Evolutionary conservation across 2,329 filamentous ascomycete species (phyloP).

Genomic region (Aspergillus sp.): DNA sequence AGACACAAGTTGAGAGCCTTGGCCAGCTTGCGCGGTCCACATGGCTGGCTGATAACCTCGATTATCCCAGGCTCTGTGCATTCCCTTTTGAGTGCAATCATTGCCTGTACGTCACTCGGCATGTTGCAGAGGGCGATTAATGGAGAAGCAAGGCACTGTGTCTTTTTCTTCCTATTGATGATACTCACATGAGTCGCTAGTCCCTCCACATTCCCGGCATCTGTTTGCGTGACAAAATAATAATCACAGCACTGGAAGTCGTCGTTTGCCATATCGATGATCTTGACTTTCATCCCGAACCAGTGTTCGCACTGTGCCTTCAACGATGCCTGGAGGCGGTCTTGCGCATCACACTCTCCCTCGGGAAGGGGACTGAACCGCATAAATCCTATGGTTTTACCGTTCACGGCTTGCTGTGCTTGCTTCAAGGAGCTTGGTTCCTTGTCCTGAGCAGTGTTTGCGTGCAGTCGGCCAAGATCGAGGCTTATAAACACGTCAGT

Average conservation of each 20-base stretch:
- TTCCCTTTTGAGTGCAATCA: constrained; percentile 6
- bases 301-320: constrained; percentile 14
- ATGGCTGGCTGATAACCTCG: constrained; percentile 33
- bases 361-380: constrained; percentile 9
- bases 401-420: neutral
- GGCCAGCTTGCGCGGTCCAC: constrained; percentile 29
- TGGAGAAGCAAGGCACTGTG: constrained; percentile 5
- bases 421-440: neutral
- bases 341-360: constrained; percentile 3
- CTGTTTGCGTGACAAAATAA: constrained; percentile 18
- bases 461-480: constrained; percentile 1
- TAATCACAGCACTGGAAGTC: constrained; percentile 10
- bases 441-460: neutral
- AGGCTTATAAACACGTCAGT: constrained; percentile 13
- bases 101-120: constrained; percentile 15
- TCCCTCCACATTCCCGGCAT: constrained; percentile 3
- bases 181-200: no score
- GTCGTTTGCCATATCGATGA: constrained; percentile 2
- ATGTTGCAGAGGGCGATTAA: constrained; percentile 27
- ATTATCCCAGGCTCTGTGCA: constrained; percentile 12
- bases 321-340: constrained; percentile 11
- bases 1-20: constrained; percentile 21
- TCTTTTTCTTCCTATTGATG: no score
- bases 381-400: constrained; percentile 15
- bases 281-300: constrained; percentile 14